Evolutionary conservation across 805 yeast genomes (phyloP).

Genomic region (Ascoidea asiatica): DNA sequence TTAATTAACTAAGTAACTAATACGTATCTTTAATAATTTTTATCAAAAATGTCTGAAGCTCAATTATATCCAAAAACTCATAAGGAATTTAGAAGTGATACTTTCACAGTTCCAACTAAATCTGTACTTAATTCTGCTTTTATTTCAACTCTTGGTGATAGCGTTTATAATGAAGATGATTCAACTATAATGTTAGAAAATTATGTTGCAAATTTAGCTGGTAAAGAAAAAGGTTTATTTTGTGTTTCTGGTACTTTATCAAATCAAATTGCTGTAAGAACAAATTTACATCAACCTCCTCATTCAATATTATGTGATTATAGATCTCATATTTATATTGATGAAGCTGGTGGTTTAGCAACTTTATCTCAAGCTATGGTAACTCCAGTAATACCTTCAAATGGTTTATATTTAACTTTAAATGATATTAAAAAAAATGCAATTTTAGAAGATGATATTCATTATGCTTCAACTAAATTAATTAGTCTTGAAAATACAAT

Average conservation of each 20-base stretch:
- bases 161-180: constrained; percentile 78
- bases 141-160: constrained; percentile 60
- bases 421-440: constrained; percentile 60
- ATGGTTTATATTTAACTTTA: constrained; percentile 64
- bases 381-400: constrained; percentile 63
- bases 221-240: constrained; percentile 69
- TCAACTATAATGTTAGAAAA: constrained; percentile 54
- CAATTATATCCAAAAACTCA: not conserved
- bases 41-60: too few relatives aligned
- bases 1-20: not conserved
- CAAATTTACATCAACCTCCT: constrained; percentile 72
- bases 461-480: constrained; percentile 77
- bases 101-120: constrained; percentile 78
- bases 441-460: constrained; percentile 67
- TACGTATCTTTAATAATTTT: too few relatives aligned
- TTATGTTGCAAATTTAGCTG: constrained; percentile 53
- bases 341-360: constrained; percentile 89
- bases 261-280: constrained; percentile 73
- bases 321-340: constrained; percentile 69
- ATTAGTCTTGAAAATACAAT: constrained; percentile 81
- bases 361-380: constrained; percentile 88
- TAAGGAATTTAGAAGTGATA: constrained; percentile 29
- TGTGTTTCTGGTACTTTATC: constrained; percentile 87
- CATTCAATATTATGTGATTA: constrained; percentile 76
- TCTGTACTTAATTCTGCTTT: constrained; percentile 53